Percentiles rank a stretch among this genome's conserved stretches.
These are phyloP conservation scores for Mycena olivaceomarginata DNA, from an alignment of 768 basidiomycete genomes.

Conservation along the genomic window DNA sequence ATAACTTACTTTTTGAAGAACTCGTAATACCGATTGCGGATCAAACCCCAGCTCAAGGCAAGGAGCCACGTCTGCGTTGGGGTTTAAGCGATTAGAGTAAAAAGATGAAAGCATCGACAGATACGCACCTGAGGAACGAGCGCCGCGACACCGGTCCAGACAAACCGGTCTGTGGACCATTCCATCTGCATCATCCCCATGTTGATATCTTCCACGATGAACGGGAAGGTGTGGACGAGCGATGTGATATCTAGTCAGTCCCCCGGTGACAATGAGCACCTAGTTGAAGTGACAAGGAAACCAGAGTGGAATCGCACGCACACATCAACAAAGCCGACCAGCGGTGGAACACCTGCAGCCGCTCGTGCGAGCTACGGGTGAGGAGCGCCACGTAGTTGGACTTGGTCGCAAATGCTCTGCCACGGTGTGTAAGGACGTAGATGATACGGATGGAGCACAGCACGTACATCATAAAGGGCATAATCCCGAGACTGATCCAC, in stretches of 20 bases:
- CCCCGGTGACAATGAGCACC: neutral
- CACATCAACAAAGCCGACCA: conserved; percentile 58
- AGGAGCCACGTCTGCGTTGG: conserved; percentile 50
- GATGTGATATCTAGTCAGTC: conserved; percentile 51
- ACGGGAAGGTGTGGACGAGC: conserved; percentile 58
- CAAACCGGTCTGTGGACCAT: conserved; percentile 47
- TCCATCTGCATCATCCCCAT: conserved; percentile 47
- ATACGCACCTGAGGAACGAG: conserved; percentile 53
- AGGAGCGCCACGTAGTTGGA: conserved; percentile 56
- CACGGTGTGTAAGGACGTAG: neutral
- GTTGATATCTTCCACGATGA: conserved; percentile 51
- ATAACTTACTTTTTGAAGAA: conserved; percentile 54
- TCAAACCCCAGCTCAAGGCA: conserved; percentile 53
- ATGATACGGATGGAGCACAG: neutral
- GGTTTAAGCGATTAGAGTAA: neutral
- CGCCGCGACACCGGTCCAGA: conserved; percentile 57
- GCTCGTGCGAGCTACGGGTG: conserved; percentile 58
- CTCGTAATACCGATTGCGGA: conserved; percentile 56
- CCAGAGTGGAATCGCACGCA: conserved; percentile 34
- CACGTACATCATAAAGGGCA: conserved; percentile 59
- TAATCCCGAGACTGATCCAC: conserved; percentile 58
- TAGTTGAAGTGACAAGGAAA: neutral
- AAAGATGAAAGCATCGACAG: neutral
- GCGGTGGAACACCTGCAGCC: conserved; percentile 60
- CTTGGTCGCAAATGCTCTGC: conserved; percentile 56